Evolutionary conservation across 192 early-diverging fungal species (phyloP).

Genomic region (Spinellus fusiger): DNA sequence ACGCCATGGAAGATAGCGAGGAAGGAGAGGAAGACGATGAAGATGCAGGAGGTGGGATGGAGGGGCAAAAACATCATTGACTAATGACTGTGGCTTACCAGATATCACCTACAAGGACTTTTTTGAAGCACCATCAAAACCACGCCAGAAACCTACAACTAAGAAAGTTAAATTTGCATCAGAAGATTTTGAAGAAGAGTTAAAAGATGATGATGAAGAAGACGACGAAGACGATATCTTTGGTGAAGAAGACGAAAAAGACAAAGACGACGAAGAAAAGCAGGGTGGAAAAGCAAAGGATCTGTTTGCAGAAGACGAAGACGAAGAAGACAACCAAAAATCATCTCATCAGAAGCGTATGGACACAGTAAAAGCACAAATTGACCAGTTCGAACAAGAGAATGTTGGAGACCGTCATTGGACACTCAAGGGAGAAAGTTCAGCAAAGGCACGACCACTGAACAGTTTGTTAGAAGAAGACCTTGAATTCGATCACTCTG

Average conservation of each 20-base stretch:
- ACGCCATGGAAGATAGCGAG: conserved; percentile 56
- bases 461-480: conserved; percentile 94
- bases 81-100: conserved; percentile 20
- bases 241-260: conserved; percentile 34
- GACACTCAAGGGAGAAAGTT: conserved; percentile 86
- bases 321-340: conserved; percentile 44
- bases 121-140: conserved; percentile 61
- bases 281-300: conserved; percentile 36
- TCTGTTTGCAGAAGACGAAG: conserved; percentile 53
- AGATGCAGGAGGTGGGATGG: conserved; percentile 36
- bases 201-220: conserved; percentile 36
- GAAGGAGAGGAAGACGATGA: conserved; percentile 62
- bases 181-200: conserved; percentile 36
- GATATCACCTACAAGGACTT: conserved; percentile 84
- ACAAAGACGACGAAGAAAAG: conserved; percentile 32
- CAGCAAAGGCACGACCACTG: conserved; percentile 71
- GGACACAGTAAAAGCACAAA: conserved; percentile 59
- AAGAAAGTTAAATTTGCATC: conserved; percentile 17
- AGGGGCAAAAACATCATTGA: neutral
- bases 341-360: conserved; percentile 84
- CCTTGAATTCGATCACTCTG: conserved; percentile 83
- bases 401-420: conserved; percentile 80
- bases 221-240: conserved; percentile 40
- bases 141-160: neutral
- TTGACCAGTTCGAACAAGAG: conserved; percentile 81